Evolutionary conservation across 139 green algal genomes (phyloP), one percentile per base, ranked within the genome.

Genomic region (Chlorella sp.): DNA sequence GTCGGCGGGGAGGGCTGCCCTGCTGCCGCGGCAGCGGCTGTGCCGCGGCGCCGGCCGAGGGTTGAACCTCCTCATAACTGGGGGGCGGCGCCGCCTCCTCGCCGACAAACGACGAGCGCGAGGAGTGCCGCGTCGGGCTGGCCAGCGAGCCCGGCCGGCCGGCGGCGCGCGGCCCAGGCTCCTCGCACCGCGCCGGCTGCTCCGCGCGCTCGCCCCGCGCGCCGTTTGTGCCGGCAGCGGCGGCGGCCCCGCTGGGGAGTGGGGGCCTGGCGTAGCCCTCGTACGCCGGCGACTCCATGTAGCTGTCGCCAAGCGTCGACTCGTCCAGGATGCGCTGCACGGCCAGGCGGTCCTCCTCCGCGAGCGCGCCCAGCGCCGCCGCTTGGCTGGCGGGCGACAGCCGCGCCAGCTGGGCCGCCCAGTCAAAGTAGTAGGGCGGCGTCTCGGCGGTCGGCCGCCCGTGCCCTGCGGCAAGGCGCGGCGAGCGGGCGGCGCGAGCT

Each of bases 241-340:
- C 14, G 14, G 14, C 46, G 14, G 46, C 21, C 63, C 17, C 25
- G 45, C 14, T 40, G n/a, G 38, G 27, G 31, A 4, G n/a, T 46
- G 4, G 58, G 51, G 8, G 36, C 36, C 36, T 1, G 15, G 71
- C 56, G 33, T 29, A 23, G 3, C 65, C 55, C 43, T 81, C 61
- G 2, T 63, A 41, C 7, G 23, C 41, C 0, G 45, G 23, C 3
- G 56, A 31, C 25, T 43, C 38, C 77, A 81, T 67, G 41, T 41
- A 62, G 31, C 40, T 71, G 60, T 83, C 62, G 8, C 53, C 77
- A 23, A 83, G 66, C 29, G 62, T 42, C 4, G 58, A 42, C 33
- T 85, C 72, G 38, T 86, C 80, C 63, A 89, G 35, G 23, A 89
- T 79, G 38, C 77, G 76, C 79, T 87, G 75, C 23, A 90, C 81